A percentile compares a stretch with the other conserved stretches of the same genome.
phyloP scores from a whole-genome alignment of 257 asterid genomes.

The Dorcoceras hygrometricum region DNA sequence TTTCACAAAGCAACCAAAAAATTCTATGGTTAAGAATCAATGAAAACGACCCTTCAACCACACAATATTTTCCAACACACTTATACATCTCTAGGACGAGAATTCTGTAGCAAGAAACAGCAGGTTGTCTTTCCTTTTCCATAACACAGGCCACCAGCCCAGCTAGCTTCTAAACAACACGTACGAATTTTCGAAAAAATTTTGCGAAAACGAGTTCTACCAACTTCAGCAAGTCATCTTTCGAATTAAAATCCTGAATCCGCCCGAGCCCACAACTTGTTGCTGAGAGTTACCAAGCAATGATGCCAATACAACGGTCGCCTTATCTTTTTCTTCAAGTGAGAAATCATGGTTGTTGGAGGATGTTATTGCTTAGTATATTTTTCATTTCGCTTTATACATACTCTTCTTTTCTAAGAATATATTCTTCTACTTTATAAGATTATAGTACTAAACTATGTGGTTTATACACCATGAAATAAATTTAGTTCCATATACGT shows the following conservation, averaged over 20 bases:
- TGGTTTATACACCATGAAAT: background rate
- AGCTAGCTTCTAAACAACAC: background rate
- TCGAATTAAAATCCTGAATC: too few species aligned
- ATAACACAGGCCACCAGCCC: constrained; percentile 23
- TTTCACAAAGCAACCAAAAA: too few species aligned
- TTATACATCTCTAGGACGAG: constrained; percentile 7
- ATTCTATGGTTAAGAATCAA: constrained; percentile 14
- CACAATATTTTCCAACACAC: constrained; percentile 21
- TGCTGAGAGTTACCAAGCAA: constrained; percentile 40
- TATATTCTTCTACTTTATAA: constrained; percentile 38
- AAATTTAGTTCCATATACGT: background rate
- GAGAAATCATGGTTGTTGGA: constrained; percentile 64
- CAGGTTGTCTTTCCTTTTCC: constrained; percentile 76
- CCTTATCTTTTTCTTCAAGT: constrained; percentile 69
- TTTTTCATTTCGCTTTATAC: constrained; percentile 59
- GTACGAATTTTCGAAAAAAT: too few species aligned
- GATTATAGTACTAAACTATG: constrained; percentile 19
- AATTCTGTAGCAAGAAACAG: constrained; percentile 32
- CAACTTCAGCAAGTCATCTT: background rate
- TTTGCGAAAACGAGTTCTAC: background rate
- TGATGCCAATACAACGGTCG: constrained; percentile 21
- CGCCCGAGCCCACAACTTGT: constrained; percentile 20
- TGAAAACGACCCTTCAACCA: constrained; percentile 57
- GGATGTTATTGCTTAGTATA: constrained; percentile 32
- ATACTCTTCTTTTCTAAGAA: constrained; percentile 58